Conservation (phyloP, 1,139 yeast species). For the Wickerhamiella infanticola region DNA sequence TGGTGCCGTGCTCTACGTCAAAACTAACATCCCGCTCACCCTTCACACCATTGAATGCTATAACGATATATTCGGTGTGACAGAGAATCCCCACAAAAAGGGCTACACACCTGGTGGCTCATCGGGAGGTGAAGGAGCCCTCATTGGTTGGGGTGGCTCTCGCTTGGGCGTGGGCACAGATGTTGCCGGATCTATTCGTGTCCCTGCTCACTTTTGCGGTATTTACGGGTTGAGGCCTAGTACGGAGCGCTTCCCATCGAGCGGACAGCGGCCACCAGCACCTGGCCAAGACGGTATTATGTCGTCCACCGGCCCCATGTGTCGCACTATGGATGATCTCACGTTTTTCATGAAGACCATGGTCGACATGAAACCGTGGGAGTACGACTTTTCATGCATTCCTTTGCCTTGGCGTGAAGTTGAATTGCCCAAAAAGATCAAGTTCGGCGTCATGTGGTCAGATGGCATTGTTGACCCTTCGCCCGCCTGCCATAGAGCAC, state of each 20-base stretch:
- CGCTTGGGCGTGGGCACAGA: slow-evolving; percentile 41
- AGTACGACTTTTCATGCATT: slow-evolving; percentile 37
- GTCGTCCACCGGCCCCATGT: slow-evolving; percentile 43
- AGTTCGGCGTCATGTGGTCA: slow-evolving; percentile 33
- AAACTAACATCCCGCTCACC: slow-evolving; percentile 36
- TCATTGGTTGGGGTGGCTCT: slow-evolving; percentile 34
- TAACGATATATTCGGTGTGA: slow-evolving; percentile 32
- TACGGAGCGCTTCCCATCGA: slow-evolving; percentile 35
- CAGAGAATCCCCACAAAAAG: slow-evolving; percentile 29
- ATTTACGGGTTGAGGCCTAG: slow-evolving; percentile 35
- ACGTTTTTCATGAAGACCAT: slow-evolving; percentile 43
- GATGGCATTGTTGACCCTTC: slow-evolving; percentile 36
- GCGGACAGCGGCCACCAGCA: slow-evolving; percentile 35
- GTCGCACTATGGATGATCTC: slow-evolving; percentile 46
- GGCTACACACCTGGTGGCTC: slow-evolving; percentile 34
- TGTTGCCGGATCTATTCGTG: slow-evolving; percentile 43
- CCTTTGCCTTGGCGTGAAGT: slow-evolving; percentile 48
- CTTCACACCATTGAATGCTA: slow-evolving; percentile 32
- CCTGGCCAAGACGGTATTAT: slow-evolving; percentile 40
- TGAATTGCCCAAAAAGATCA: slow-evolving; percentile 30
- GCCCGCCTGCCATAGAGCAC: slow-evolving; percentile 49
- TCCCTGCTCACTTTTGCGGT: slow-evolving; percentile 35
- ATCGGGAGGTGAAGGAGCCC: slow-evolving; percentile 36
- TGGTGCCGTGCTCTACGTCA: slow-evolving; percentile 35
- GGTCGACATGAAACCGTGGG: slow-evolving; percentile 51